Base-by-base conservation (phyloP, 2,329 filamentous ascomycete genomes). In the Aureobasidium pullulans region DNA sequence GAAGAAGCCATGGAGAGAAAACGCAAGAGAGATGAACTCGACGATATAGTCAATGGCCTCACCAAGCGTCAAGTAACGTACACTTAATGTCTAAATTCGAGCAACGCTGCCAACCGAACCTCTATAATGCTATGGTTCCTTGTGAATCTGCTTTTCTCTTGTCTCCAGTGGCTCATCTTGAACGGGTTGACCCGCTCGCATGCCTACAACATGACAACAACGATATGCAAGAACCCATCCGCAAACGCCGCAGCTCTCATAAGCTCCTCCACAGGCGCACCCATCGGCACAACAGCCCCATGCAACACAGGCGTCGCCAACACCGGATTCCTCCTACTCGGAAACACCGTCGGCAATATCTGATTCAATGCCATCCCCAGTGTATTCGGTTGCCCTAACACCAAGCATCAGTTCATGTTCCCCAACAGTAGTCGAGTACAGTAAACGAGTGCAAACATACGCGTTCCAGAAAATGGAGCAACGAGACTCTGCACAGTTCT, bases 141-240 rank as follows among this genome's bases (percentile, higher is more conserved):
- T 15, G 15, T 7, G 9, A 13, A 31, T 37, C 4, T 16, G 23
- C 31, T 2, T 37, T 28, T 6, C 7, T 4, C 3, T 15, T 36
- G 6, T 23, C 2, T 7, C 23, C 23, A 23, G 23, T 23, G 23
- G 23, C 23, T 23, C 2, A 23, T 23, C 23, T 23, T 3, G 23
- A 23, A 23, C 23, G 23, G 23, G 23, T 23, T 23, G 23, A 23
- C 23, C 23, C 46, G 6, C n/a, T 16, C 29, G 15, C 16, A 11
- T 13, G 68, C 82, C 13, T 76, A 77, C 69, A 90, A 79, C 77
- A 95, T 87, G 19, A 86, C 81, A 5, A 96, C 82, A 56, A 90
- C 88, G 43, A 96, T 74, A 72, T 90, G 90, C 29, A 96, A 73
- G 87, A 92, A 99, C 0, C 94, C 94, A 74, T 99, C 94, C 0